phyloP scores from a whole-genome alignment of 2,329 filamentous ascomycete genomes.

The Zymoseptoria ardabiliae region DNA sequence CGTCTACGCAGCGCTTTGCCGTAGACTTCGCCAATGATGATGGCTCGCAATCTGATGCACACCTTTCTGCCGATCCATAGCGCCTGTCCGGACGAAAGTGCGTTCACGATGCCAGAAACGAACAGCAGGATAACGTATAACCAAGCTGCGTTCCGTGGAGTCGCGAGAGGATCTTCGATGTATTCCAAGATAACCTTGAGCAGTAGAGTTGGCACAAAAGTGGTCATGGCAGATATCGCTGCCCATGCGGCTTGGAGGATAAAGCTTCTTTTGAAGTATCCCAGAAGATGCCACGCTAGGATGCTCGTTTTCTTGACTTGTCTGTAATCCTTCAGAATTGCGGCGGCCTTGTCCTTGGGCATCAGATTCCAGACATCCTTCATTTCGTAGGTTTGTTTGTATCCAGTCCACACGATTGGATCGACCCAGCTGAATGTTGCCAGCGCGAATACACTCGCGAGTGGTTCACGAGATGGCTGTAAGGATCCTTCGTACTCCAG shows the following conservation, averaged over 20 bases:
- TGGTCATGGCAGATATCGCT: constrained; percentile 69
- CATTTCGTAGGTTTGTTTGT: constrained; percentile 75
- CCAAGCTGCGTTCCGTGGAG: constrained; percentile 85
- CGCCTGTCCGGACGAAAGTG: constrained; percentile 75
- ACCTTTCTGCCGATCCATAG: constrained; percentile 92
- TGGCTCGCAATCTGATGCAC: constrained; percentile 84
- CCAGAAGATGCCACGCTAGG: constrained; percentile 71
- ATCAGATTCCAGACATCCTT: constrained; percentile 86
- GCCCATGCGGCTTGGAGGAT: constrained; percentile 75
- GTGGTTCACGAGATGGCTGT: constrained; percentile 76
- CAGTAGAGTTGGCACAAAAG: constrained; percentile 84
- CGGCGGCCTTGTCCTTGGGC: constrained; percentile 77
- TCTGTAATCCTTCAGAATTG: constrained; percentile 73
- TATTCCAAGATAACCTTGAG: constrained; percentile 89
- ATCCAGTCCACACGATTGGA: constrained; percentile 79
- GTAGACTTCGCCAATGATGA: constrained; percentile 96
- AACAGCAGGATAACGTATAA: constrained; percentile 89
- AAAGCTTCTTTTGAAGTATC: constrained; percentile 73
- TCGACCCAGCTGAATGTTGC: constrained; percentile 90
- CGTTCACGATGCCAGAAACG: constrained; percentile 71
- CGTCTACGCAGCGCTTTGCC: constrained; percentile 89
- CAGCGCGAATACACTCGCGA: constrained; percentile 81
- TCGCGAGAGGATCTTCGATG: constrained; percentile 71
- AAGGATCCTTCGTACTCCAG: constrained; percentile 85
- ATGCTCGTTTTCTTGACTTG: constrained; percentile 74